phyloP scores from a whole-genome alignment of 192 early-diverging fungal genomes.

The Backusella parvicylindrica region DNA sequence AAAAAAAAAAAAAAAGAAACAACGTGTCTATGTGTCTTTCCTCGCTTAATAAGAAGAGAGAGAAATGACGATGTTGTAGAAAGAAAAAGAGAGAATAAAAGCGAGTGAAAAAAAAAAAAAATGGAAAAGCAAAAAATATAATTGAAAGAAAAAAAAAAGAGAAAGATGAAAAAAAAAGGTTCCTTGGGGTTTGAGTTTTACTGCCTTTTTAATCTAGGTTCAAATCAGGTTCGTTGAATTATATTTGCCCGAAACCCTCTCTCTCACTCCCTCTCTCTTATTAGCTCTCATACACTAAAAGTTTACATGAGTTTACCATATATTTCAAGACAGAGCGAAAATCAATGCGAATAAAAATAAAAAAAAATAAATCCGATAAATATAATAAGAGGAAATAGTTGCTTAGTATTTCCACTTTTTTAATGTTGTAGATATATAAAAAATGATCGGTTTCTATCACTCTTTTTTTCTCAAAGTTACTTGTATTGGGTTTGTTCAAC shows the following conservation, averaged over 20 bases:
- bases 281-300: not conserved
- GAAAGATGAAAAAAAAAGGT: conserved; percentile 1
- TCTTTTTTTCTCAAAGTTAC: not conserved
- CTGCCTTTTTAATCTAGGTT: not conserved
- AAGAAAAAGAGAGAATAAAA: not conserved
- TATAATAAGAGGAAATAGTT: not conserved
- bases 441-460: not conserved
- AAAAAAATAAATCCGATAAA: not conserved
- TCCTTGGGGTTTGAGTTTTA: not conserved
- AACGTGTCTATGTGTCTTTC: not conserved
- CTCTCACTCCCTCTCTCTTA: not conserved
- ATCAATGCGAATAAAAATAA: not conserved
- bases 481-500: not conserved
- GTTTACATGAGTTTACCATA: not conserved
- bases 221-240: conserved; percentile 11
- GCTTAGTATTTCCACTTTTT: not conserved
- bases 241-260: conserved; percentile 8
- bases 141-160: not conserved
- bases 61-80: not conserved
- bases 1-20: not conserved
- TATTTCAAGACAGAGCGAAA: not conserved
- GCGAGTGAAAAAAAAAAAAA: not conserved
- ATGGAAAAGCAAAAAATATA: not conserved
- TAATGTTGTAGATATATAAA: not conserved
- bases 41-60: not conserved